Conservation (phyloP, 1,139 yeast species). For the Sugiyamaella paludigena region DNA sequence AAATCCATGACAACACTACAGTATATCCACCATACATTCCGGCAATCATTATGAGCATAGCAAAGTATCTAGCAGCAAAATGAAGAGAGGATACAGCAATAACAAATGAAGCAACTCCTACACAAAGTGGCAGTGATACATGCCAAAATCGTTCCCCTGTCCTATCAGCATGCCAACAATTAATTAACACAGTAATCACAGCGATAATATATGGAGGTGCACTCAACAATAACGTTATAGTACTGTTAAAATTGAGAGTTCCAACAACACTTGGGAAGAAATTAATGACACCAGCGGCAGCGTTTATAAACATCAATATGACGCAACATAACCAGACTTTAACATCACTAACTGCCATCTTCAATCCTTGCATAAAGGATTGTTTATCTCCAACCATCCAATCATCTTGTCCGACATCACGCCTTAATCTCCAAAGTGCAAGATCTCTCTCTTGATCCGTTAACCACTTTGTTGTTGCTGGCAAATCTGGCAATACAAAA, state of each 20-base stretch:
- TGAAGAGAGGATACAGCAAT: neutral
- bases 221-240: constrained; percentile 10
- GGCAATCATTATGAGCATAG: constrained; percentile 8
- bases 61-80: constrained; percentile 5
- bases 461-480: constrained; percentile 19
- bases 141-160: constrained; percentile 9
- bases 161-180: constrained; percentile 2
- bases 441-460: constrained; percentile 44
- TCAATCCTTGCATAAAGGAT: constrained; percentile 21
- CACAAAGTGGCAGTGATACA: constrained; percentile 4
- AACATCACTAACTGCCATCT: constrained; percentile 11
- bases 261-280: constrained; percentile 12
- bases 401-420: constrained; percentile 27
- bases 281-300: neutral
- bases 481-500: constrained; percentile 27
- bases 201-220: constrained; percentile 11
- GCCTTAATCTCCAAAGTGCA: constrained; percentile 31
- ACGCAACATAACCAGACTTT: constrained; percentile 7
- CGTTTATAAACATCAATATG: no score
- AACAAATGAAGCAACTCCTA: constrained; percentile 4
- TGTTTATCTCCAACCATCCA: constrained; percentile 22
- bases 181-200: constrained; percentile 8
- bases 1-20: constrained; percentile 5
- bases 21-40: constrained; percentile 6
- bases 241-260: constrained; percentile 10